Base-by-base conservation (phyloP, 2,329 filamentous ascomycete species). In the Penicillium sp. region DNA sequence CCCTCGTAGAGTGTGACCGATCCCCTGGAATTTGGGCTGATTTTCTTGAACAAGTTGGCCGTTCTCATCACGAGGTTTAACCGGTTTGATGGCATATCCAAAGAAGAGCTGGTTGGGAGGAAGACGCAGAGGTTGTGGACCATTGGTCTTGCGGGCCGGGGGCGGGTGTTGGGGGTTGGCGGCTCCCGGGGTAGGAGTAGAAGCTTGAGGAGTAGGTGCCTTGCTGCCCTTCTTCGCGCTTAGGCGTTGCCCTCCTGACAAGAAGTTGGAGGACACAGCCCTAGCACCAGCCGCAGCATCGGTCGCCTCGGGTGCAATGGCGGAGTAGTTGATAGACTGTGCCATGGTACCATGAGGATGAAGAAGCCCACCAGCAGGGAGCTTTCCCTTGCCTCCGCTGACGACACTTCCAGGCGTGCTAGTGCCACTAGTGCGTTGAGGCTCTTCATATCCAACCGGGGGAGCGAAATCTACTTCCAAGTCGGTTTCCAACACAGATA, bases 401-500 rank as follows among this genome's bases (percentile, higher is more conserved):
- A 80, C 77, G 4, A 74, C 78, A 65, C 88, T 94, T 46, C 86
- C 79, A 1, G 92, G 91, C 15, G 92, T 96, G 73, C 86, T 93
- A 16, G 90, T 92, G n/a, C 92, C 92, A 61, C 89, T 94, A 24
- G 70, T 74, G 53, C 82, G 84, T 65, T 88, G 84, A 0, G 92
- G 90, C 71, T 97, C 93, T 59, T 95, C 89, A 67, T 97, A 99
- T 57, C 94, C 94, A 2, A 99, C 84, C 0, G 94, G 94, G 3
- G 94, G 81, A 2, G 93, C 94, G 69, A 99, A 99, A 67, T 99
- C 94, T 57, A 99, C 94, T 51, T 90, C 90, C 12, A 99, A 83
- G 76, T 99, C 94, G 0, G 94, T 99, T 76, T 99, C 94, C 50
- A 96, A 86, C 73, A 96, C 95, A 65, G 91, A 92, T 49, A 99